These are phyloP conservation scores for Diplodia intermedia DNA, from an alignment of 2,329 filamentous ascomycete genomes.

Conservation along the genomic window DNA sequence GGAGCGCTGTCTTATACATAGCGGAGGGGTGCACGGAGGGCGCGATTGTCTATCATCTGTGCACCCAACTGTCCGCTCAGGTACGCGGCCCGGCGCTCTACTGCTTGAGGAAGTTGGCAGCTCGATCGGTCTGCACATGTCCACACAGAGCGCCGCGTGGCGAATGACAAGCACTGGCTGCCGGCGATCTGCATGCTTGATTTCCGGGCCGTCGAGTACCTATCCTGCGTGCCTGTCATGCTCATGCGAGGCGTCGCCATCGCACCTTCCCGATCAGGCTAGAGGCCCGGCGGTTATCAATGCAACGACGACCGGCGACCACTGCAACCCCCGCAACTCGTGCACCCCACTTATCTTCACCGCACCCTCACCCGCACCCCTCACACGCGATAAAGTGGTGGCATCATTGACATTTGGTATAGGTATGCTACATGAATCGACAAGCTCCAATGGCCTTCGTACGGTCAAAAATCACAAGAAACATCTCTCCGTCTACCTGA, in stretches of 20 bases:
- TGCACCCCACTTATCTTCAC: constrained; percentile 4
- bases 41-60: too few relatives aligned
- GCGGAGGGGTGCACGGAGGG: not conserved
- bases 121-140: not conserved
- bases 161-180: not conserved
- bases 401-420: not conserved
- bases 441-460: not conserved
- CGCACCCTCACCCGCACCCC: not conserved
- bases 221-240: not conserved
- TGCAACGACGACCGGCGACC: not conserved
- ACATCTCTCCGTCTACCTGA: constrained; percentile 8
- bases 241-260: not conserved
- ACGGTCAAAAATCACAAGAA: not conserved
- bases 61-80: too few relatives aligned
- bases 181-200: constrained; percentile 8
- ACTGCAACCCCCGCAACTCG: constrained; percentile 6
- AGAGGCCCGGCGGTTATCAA: constrained; percentile 8
- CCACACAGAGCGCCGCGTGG: not conserved
- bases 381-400: not conserved
- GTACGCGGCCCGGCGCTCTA: not conserved
- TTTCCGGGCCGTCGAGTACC: constrained; percentile 1
- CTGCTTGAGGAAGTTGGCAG: constrained; percentile 25
- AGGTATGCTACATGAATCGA: not conserved
- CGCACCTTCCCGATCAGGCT: constrained; percentile 3
- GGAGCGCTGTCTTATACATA: constrained; percentile 11